These are phyloP conservation scores for Leccinum subgranulosum DNA, from an alignment of 768 basidiomycete genomes.

Conservation along the genomic window DNA sequence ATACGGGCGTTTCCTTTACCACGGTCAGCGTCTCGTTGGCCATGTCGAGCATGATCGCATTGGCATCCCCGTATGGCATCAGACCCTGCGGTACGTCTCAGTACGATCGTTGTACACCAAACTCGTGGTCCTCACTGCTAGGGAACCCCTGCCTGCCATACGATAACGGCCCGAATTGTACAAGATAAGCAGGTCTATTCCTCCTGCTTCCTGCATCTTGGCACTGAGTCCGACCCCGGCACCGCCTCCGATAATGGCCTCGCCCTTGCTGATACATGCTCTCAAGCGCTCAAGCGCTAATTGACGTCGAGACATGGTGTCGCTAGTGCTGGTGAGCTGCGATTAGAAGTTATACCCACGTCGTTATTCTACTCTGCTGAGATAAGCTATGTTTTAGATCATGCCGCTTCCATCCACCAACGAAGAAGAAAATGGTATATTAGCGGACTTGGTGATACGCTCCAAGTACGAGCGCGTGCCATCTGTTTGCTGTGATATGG, in stretches of 20 bases:
- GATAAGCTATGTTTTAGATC: constrained; percentile 6
- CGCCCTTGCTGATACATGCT: constrained; percentile 11
- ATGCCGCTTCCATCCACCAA: too few relatives aligned
- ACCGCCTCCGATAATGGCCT: constrained; percentile 27
- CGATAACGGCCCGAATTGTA: constrained; percentile 31
- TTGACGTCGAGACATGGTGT: constrained; percentile 19
- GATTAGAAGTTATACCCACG: too few relatives aligned
- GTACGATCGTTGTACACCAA: not conserved
- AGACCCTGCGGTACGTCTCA: constrained; percentile 13
- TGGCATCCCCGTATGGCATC: constrained; percentile 30
- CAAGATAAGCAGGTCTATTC: constrained; percentile 28
- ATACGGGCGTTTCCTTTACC: constrained; percentile 26
- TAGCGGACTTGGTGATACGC: too few relatives aligned
- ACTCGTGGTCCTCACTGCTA: constrained; percentile 20
- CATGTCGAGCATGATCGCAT: constrained; percentile 30
- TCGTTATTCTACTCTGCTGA: constrained; percentile 9
- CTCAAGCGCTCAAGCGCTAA: constrained; percentile 12
- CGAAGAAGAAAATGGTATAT: too few relatives aligned
- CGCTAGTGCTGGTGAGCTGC: not conserved
- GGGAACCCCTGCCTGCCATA: constrained; percentile 30
- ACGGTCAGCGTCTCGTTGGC: constrained; percentile 25
- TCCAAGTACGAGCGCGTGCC: too few relatives aligned
- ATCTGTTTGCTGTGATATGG: too few relatives aligned
- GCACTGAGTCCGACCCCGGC: constrained; percentile 27
- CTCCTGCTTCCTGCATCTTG: constrained; percentile 29